These are phyloP conservation scores for Talaromyces funiculosus DNA, from an alignment of 2,329 filamentous ascomycete species.

Conservation along the genomic window DNA sequence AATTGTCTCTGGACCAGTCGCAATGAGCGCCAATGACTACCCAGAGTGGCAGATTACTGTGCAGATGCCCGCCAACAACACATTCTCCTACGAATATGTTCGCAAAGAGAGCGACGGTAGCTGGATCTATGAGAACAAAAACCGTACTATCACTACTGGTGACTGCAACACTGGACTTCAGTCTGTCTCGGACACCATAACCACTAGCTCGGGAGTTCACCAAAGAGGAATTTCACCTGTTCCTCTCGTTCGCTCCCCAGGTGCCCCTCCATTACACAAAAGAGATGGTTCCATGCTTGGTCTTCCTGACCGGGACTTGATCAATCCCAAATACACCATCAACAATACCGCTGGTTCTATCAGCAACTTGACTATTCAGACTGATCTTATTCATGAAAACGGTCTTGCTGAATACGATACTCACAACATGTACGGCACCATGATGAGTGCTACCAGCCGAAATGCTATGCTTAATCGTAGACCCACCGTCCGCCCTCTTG, in stretches of 20 bases:
- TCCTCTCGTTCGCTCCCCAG: conserved; percentile 4
- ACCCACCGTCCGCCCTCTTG: conserved; percentile 58
- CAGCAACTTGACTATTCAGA: conserved; percentile 57
- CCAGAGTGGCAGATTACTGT: conserved; percentile 13
- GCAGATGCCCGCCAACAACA: conserved; percentile 12
- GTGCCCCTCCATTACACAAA: conserved; percentile 6
- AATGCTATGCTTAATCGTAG: conserved; percentile 62
- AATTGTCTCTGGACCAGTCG: conserved; percentile 1
- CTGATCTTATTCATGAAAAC: conserved; percentile 60
- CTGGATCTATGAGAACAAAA: conserved; percentile 12
- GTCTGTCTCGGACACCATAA: conserved; percentile 11
- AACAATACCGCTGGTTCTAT: conserved; percentile 53
- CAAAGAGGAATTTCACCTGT: conserved; percentile 5
- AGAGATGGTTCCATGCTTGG: conserved; percentile 46
- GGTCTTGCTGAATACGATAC: conserved; percentile 66
- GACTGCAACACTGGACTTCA: conserved; percentile 11
- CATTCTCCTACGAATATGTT: conserved; percentile 15
- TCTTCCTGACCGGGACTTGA: conserved; percentile 57
- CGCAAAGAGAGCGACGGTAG: conserved; percentile 12
- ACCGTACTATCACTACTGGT: conserved; percentile 13
- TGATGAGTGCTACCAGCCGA: conserved; percentile 65
- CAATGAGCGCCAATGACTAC: conserved; percentile 11
- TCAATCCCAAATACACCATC: conserved; percentile 61
- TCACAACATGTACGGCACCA: conserved; percentile 70
- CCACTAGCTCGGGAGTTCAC: conserved; percentile 4